Percentiles rank a stretch among this genome's conserved stretches.
Evolutionary conservation across 768 basidiomycete species (phyloP).

Genomic region (Pleurotus platypus): DNA sequence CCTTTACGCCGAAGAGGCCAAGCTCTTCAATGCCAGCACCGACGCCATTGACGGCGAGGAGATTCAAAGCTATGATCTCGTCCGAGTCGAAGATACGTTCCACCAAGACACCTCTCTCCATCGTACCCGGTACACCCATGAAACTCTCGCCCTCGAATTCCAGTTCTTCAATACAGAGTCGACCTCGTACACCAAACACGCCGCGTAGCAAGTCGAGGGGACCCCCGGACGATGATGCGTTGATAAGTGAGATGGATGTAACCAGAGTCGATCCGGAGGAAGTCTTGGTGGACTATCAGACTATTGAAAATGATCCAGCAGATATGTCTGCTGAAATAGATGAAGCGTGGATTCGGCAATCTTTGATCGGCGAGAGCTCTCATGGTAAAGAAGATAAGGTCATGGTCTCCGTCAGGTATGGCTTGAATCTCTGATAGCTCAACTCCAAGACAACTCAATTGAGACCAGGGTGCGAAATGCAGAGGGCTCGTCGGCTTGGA

Average conservation of each 20-base stretch:
- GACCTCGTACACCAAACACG: constrained; percentile 53
- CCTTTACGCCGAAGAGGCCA: constrained; percentile 4
- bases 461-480: constrained; percentile 60
- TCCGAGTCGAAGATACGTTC: constrained; percentile 29
- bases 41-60: constrained; percentile 48
- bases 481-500: constrained; percentile 53
- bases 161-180: constrained; percentile 23
- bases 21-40: constrained; percentile 4
- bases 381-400: constrained; percentile 82
- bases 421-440: background rate
- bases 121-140: constrained; percentile 54
- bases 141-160: constrained; percentile 27
- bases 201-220: constrained; percentile 39
- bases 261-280: constrained; percentile 73
- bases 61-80: constrained; percentile 56
- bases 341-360: constrained; percentile 38
- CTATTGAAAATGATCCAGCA: constrained; percentile 48
- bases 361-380: constrained; percentile 22
- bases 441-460: too few species aligned
- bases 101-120: constrained; percentile 24
- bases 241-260: constrained; percentile 70
- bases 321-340: constrained; percentile 73
- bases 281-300: constrained; percentile 72
- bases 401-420: constrained; percentile 77
- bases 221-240: constrained; percentile 41